Conservation (phyloP, 495 filamentous ascomycete species). For the Lichenothelia convexa region DNA sequence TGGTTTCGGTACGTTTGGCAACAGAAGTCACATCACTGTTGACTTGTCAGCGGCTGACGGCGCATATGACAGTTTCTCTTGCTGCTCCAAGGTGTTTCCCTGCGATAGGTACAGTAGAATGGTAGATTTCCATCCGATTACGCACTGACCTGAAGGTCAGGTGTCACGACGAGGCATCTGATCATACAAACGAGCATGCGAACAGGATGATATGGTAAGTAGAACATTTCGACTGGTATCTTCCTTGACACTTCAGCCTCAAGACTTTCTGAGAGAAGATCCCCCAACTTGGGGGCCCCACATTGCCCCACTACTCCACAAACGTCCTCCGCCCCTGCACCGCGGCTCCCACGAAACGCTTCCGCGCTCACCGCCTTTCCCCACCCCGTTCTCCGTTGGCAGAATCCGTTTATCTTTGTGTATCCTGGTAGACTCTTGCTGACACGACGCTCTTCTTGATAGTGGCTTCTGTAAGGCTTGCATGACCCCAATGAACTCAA, state of each 20-base stretch:
- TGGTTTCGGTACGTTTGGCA: slow-evolving; percentile 65
- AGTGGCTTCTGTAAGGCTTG: slow-evolving; percentile 10
- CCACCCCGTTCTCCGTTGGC: background rate
- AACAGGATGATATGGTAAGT: slow-evolving; percentile 58
- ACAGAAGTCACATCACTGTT: too few relatives aligned
- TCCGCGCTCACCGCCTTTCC: slow-evolving; percentile 11
- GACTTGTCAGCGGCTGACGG: too few relatives aligned
- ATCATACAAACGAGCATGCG: background rate
- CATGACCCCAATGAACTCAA: background rate
- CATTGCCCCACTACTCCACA: slow-evolving; percentile 23
- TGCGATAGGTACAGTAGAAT: slow-evolving; percentile 68
- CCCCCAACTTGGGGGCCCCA: too few relatives aligned
- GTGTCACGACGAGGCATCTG: slow-evolving; percentile 38
- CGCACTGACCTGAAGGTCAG: too few relatives aligned
- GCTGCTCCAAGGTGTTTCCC: slow-evolving; percentile 46
- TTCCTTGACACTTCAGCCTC: too few relatives aligned
- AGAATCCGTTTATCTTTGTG: too few relatives aligned
- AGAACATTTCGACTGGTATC: too few relatives aligned
- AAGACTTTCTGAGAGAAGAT: too few relatives aligned
- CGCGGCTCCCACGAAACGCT: slow-evolving; percentile 22
- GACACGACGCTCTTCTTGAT: too few relatives aligned
- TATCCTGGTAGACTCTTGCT: too few relatives aligned
- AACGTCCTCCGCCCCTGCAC: slow-evolving; percentile 19
- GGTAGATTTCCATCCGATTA: too few relatives aligned
- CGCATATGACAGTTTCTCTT: background rate